A percentile compares a stretch with the other conserved stretches of the same genome.
These are phyloP conservation scores for Coemansia sp. DNA, from an alignment of 192 early-diverging fungal genomes.

Conservation along the genomic window DNA sequence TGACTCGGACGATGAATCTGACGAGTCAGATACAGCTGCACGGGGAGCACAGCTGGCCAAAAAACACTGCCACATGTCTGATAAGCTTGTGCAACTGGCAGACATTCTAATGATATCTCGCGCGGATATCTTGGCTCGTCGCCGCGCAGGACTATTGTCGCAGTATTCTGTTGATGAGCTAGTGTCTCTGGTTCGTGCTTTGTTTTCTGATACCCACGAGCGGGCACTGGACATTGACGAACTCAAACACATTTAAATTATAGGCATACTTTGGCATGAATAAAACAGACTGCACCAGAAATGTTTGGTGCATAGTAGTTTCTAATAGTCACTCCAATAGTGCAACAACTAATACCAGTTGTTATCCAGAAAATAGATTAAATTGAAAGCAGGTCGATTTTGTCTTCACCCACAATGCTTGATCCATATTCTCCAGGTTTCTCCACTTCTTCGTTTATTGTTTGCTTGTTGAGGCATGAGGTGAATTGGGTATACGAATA, in stretches of 20 bases:
- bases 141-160: conserved; percentile 37
- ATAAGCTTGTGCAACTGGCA: conserved; percentile 36
- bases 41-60: conserved; percentile 14
- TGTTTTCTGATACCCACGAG: conserved; percentile 40
- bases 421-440: neutral
- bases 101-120: conserved; percentile 46
- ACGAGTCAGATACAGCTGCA: neutral
- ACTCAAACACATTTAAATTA: conserved; percentile 13
- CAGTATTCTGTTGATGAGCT: conserved; percentile 36
- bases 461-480: neutral
- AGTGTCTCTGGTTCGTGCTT: conserved; percentile 22
- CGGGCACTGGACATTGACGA: conserved; percentile 29
- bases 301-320: no score
- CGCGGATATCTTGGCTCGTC: conserved; percentile 43
- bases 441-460: neutral
- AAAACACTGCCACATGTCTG: conserved; percentile 15
- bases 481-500: neutral
- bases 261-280: neutral
- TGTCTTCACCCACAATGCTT: neutral
- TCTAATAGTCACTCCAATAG: no score
- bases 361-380: neutral
- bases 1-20: conserved; percentile 15
- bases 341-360: no score
- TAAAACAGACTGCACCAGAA: no score
- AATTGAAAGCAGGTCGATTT: neutral